phyloP scores from a whole-genome alignment of 495 filamentous ascomycete species.

The Parathielavia appendiculata region DNA sequence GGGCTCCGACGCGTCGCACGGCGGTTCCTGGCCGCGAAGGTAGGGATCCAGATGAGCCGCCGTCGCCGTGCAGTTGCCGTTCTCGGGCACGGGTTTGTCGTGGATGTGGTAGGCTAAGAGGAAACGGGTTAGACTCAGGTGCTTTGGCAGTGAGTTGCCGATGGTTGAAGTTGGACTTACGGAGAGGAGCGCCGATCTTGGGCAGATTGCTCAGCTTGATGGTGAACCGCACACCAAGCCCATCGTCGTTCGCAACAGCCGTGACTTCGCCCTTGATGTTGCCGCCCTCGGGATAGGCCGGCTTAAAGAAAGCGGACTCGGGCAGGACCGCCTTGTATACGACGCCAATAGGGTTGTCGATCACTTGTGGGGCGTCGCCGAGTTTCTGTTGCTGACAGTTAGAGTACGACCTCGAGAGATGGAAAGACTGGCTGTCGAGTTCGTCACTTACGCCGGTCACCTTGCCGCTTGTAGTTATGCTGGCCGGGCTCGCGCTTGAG shows the following conservation, averaged over 20 bases:
- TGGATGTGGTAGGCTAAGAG: slow-evolving; percentile 76
- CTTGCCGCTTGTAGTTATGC: slow-evolving; percentile 11
- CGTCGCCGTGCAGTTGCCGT: slow-evolving; percentile 75
- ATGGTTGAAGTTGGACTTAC: slow-evolving; percentile 44
- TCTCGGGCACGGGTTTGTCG: slow-evolving; percentile 60
- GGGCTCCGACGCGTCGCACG: slow-evolving; percentile 58
- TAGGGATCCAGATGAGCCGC: slow-evolving; percentile 54
- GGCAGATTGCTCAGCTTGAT: slow-evolving; percentile 64
- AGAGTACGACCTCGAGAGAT: neutral
- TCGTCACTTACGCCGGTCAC: slow-evolving; percentile 23
- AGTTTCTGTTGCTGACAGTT: slow-evolving; percentile 30
- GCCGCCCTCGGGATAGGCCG: slow-evolving; percentile 46
- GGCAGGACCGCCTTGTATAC: slow-evolving; percentile 58
- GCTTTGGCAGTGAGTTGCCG: neutral
- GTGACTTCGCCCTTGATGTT: slow-evolving; percentile 58
- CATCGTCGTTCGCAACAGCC: slow-evolving; percentile 49
- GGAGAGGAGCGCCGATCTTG: slow-evolving; percentile 58
- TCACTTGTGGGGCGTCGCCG: slow-evolving; percentile 52
- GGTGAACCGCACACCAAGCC: slow-evolving; percentile 58
- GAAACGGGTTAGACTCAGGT: neutral
- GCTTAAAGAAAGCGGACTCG: slow-evolving; percentile 42
- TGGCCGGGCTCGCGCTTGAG: slow-evolving; percentile 8
- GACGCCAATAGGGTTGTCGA: slow-evolving; percentile 58
- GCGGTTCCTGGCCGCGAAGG: slow-evolving; percentile 55
- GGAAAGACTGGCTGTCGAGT: neutral